phyloP scores from a whole-genome alignment of 495 filamentous ascomycete species.

The Aspergillus ostianus region DNA sequence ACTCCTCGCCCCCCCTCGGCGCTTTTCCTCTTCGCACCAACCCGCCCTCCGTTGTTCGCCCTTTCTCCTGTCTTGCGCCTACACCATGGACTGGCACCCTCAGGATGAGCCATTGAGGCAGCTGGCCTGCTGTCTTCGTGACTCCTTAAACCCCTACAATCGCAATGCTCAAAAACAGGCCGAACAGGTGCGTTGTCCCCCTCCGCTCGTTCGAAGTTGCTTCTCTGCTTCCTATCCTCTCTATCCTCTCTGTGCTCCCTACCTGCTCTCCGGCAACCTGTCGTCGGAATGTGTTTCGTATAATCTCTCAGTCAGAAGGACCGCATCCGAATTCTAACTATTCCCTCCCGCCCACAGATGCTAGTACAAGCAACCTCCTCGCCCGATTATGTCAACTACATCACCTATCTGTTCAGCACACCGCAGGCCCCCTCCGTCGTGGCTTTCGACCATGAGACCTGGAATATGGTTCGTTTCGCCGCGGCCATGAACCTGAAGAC shows the following conservation, averaged over 20 bases:
- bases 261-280: constrained; percentile 2
- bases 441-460: constrained; percentile 55
- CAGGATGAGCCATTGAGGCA: constrained; percentile 81
- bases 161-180: constrained; percentile 79
- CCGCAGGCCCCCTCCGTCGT: constrained; percentile 57
- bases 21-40: constrained; percentile 7
- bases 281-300: constrained; percentile 7
- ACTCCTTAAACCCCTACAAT: constrained; percentile 85
- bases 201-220: constrained; percentile 17
- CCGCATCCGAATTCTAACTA: constrained; percentile 3
- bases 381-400: constrained; percentile 95
- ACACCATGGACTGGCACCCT: constrained; percentile 88
- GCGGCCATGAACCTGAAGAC: constrained; percentile 96
- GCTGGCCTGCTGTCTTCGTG: constrained; percentile 82
- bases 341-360: constrained; percentile 60
- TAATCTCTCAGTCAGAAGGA: background rate
- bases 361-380: constrained; percentile 85
- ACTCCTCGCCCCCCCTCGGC: constrained; percentile 8
- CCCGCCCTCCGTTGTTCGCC: constrained; percentile 1
- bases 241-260: background rate
- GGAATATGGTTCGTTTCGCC: constrained; percentile 75
- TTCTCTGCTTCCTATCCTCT: background rate
- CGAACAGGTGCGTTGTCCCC: constrained; percentile 38
- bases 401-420: constrained; percentile 84
- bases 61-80: constrained; percentile 7